Evolutionary conservation across 2,329 filamentous ascomycete species (phyloP), one percentile per base, ranked within the genome.

Genomic region (Trichoderma koningii): DNA sequence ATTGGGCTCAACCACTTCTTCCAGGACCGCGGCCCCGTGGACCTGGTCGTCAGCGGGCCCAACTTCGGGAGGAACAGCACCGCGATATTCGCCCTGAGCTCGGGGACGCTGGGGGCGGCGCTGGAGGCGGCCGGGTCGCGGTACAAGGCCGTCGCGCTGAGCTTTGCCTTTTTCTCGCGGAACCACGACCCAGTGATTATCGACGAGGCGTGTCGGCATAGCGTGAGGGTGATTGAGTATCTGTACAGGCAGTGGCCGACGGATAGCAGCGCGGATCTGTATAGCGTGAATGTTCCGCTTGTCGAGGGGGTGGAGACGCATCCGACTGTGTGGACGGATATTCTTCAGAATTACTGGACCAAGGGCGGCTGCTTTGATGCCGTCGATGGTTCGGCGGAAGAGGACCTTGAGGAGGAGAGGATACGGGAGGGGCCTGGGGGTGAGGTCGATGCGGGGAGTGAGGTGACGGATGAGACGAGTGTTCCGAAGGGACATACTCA

Each of bases 291-390:
- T 73, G 89, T 98, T 9, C 94, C 95, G 21, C 81, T 98, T 12
- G 83, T 95, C 15, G 88, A 91, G 66, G 89, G 87, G 7, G 86
- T 97, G 1, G 89, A 89, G 70, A 75, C 80, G 19, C 83, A 84
- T 62, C 92, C 91, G 78, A 87, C 93, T 4, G 72, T 95, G n/a
- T 97, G 88, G 79, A 94, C 95, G 2, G 81, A 87, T 67, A 90
- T 97, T 84, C 79, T 98, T 72, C 92, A 97, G 78, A 99, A 98
- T 76, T 88, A 89, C 73, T 99, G 95, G 95, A 82, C 81, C 21
- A 83, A 84, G n/a, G 91, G 90, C 3, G 91, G 90, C 65, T 97
- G 92, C 73, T 98, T 97, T 76, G 84, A 92, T 71, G 93, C 92
- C 74, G 83, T 94, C 34, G 88, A 90, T 57, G 85, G 88, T 53